These are phyloP conservation scores for Claviceps fusiformis DNA, from an alignment of 2,329 filamentous ascomycete species.

Conservation along the genomic window DNA sequence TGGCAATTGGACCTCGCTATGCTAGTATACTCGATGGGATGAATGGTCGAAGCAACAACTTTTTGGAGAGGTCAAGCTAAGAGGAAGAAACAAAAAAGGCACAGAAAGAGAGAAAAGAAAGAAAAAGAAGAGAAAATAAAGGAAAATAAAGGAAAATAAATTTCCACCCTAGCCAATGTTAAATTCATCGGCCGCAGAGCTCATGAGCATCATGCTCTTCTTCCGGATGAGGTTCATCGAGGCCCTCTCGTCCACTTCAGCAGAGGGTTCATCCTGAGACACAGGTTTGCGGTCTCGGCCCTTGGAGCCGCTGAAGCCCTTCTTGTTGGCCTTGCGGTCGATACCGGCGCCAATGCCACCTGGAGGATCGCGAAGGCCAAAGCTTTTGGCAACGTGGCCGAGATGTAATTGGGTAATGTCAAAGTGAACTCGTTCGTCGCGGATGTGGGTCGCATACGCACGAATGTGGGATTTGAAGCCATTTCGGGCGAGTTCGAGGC, in stretches of 20 bases:
- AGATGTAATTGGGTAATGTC: conserved; percentile 85
- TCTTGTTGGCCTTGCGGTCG: conserved; percentile 31
- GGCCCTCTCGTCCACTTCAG: conserved; percentile 17
- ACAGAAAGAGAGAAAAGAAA: neutral
- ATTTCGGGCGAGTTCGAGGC: conserved; percentile 68
- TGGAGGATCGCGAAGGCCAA: conserved; percentile 77
- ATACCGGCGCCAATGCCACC: conserved; percentile 59
- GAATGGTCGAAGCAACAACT: neutral
- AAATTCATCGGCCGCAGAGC: conserved; percentile 51
- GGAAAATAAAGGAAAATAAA: neutral
- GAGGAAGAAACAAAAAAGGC: neutral
- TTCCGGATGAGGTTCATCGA: conserved; percentile 36
- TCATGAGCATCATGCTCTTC: conserved; percentile 53
- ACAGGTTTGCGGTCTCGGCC: conserved; percentile 10
- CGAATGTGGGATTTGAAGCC: conserved; percentile 87
- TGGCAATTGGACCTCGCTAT: neutral
- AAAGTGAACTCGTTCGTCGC: conserved; percentile 73
- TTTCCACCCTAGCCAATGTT: conserved; percentile 42
- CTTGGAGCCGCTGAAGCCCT: conserved; percentile 8
- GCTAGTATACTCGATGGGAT: neutral
- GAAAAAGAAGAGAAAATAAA: no score
- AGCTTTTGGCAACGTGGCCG: conserved; percentile 88
- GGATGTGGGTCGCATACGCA: conserved; percentile 87
- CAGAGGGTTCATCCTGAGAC: neutral
- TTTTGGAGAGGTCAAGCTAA: neutral